Percentiles rank a stretch among this genome's conserved stretches.
Evolutionary conservation across 2,329 filamentous ascomycete genomes (phyloP).

Genomic region (Penicillium digitatum): DNA sequence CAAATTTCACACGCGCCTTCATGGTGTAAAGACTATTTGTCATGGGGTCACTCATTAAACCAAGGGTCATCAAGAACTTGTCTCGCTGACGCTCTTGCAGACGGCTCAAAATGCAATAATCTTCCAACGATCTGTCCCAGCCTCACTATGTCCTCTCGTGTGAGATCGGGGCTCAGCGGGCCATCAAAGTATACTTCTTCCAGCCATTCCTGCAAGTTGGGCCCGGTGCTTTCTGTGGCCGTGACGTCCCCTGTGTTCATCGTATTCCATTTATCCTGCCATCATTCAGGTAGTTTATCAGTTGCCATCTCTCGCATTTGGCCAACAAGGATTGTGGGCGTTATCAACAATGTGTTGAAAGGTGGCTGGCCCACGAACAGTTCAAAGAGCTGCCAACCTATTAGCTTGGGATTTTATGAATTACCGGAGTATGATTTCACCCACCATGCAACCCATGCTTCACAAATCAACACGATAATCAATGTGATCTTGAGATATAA

Average conservation of each 20-base stretch:
- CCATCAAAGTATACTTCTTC: conserved; percentile 39
- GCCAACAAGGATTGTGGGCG: conserved; percentile 29
- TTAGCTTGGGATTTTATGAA: no score
- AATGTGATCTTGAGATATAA: no score
- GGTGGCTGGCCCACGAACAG: conserved; percentile 38
- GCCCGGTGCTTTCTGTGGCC: conserved; percentile 14
- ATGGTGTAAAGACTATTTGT: background rate
- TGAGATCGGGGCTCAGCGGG: conserved; percentile 21
- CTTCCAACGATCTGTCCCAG: conserved; percentile 23
- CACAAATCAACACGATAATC: no score
- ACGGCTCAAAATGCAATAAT: conserved; percentile 27
- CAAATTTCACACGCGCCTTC: no score
- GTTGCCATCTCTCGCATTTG: conserved; percentile 38
- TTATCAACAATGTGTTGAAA: conserved; percentile 38
- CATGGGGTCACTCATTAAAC: conserved; percentile 15
- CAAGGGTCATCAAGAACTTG: conserved; percentile 27
- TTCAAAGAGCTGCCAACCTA: no score
- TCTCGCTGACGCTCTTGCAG: conserved; percentile 24
- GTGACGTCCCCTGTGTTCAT: conserved; percentile 21
- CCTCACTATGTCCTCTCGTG: conserved; percentile 23
- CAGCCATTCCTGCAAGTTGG: conserved; percentile 37
- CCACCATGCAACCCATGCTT: no score
- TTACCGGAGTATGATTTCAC: no score
- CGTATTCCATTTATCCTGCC: conserved; percentile 28
- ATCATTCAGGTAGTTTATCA: conserved; percentile 36